Evolutionary conservation across 768 basidiomycete species (phyloP), one percentile per base, ranked within the genome.

Genomic region (Panellus pusillus): DNA sequence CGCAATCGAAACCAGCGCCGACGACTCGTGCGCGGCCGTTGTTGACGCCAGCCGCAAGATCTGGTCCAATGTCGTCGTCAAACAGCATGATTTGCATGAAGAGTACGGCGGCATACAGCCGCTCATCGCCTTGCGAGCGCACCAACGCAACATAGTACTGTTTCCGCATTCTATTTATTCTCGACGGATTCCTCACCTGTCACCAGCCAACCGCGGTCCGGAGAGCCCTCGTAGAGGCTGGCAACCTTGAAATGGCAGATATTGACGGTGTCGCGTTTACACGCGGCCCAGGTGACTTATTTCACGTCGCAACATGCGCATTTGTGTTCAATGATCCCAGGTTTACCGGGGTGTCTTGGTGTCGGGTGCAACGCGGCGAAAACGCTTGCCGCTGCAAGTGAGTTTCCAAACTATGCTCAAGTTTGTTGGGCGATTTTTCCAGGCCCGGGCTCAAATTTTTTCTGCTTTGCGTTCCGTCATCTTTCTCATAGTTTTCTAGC

Each of bases 191-290:
- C 7, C 20, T 24, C 35, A 44, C 24, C 18, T 9, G 19, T 29
- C 36, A 35, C 24, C 62, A 93, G 93, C 95, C 93, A 14, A 64
- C 73, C 20, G 93, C 88, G 4, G 84, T 96, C 37, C 69, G 68
- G 29, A 74, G 72, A 50, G 92, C 93, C 1, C 75, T 98, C 20
- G 50, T 66, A 3, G 83, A 92, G 24, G 24, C 24, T 36, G 88
- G 94, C 0, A 68, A 74, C 1, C 54, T 93, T 31, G 66, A 71
- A 2, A 71, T 85, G 44, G 68, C 68, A 2, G 83, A 91, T 41
- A 74, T 98, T 9, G 86, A 96, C 59, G 95, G 91, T 3, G 79
- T 97, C 38, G 95, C 94, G 1, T 96, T 90, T 64, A 98, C 95
- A 2, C 79, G 92, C 61, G 96, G 93, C 13, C 91, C 91, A 54